Evolutionary conservation across 2,329 filamentous ascomycete species (phyloP).

Genomic region (Ilyonectria robusta): DNA sequence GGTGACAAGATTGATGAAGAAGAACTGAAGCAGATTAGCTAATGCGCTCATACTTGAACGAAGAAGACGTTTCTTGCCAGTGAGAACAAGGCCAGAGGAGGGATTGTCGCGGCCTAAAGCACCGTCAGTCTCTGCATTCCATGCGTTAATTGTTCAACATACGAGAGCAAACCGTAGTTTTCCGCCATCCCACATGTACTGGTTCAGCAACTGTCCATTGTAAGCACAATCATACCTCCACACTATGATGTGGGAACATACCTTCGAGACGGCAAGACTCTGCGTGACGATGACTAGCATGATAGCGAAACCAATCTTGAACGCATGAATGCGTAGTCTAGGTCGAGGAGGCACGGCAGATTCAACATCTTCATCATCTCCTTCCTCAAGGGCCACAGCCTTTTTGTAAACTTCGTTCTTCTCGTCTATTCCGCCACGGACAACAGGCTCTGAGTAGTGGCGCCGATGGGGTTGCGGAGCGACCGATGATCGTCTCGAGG

Average conservation of each 20-base stretch:
- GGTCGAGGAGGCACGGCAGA: conserved; percentile 38
- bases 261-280: conserved; percentile 43
- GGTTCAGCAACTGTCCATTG: conserved; percentile 28
- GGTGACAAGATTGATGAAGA: conserved; percentile 47
- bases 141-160: not conserved
- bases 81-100: conserved; percentile 35
- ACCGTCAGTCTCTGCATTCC: not conserved
- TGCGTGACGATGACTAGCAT: conserved; percentile 47
- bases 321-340: conserved; percentile 39
- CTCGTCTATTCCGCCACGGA: conserved; percentile 46
- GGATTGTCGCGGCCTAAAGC: conserved; percentile 32
- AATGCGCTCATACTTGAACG: fast-evolving
- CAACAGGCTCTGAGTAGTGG: conserved; percentile 21
- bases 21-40: conserved; percentile 34
- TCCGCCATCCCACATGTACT: conserved; percentile 42
- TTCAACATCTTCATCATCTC: conserved; percentile 40
- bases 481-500: not conserved
- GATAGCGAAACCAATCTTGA: conserved; percentile 44
- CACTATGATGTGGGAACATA: conserved; percentile 6
- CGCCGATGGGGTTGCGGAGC: not conserved
- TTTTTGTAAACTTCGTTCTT: conserved; percentile 43
- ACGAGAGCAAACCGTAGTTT: conserved; percentile 34
- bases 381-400: conserved; percentile 45
- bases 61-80: conserved; percentile 24
- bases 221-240: not conserved